Evolutionary conservation across 441 rosid species (phyloP).

Genomic region (Jatropha multifida): DNA sequence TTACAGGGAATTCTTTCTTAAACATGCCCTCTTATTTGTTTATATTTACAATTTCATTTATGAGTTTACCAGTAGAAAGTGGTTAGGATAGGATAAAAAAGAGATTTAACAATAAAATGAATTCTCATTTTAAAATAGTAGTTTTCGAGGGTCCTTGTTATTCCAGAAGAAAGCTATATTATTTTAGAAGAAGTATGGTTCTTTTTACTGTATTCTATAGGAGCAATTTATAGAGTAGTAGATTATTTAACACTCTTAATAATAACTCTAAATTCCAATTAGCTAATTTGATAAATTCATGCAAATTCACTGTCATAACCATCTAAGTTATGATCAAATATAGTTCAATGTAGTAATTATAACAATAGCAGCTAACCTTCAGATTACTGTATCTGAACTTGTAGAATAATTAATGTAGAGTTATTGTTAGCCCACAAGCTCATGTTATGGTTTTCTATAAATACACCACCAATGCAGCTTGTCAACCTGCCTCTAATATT

Average conservation of each 20-base stretch:
- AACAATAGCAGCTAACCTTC: slow-evolving; percentile 47
- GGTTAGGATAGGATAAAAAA: too few species aligned
- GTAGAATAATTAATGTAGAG: slow-evolving; percentile 79
- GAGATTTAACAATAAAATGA: too few species aligned
- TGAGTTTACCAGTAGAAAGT: too few species aligned
- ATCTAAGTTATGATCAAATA: background rate
- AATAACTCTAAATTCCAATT: background rate
- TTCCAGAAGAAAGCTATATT: too few species aligned
- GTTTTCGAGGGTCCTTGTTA: too few species aligned
- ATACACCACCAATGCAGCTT: slow-evolving; percentile 97
- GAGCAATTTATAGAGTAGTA: too few species aligned
- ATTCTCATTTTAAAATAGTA: too few species aligned
- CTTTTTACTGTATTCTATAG: too few species aligned
- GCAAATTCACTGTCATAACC: background rate
- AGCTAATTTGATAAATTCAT: background rate
- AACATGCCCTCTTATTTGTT: too few species aligned
- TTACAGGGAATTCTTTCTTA: too few species aligned
- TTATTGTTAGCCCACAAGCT: slow-evolving; percentile 84
- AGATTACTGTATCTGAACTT: slow-evolving; percentile 71
- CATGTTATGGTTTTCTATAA: slow-evolving; percentile 93
- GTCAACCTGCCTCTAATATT: slow-evolving; percentile 64
- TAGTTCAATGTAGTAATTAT: background rate
- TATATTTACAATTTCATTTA: too few species aligned
- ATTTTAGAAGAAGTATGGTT: background rate
- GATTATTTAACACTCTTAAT: background rate